phyloP scores from a whole-genome alignment of 1,284 basidiomycete genomes.

The Cryptococcus neoformans region DNA sequence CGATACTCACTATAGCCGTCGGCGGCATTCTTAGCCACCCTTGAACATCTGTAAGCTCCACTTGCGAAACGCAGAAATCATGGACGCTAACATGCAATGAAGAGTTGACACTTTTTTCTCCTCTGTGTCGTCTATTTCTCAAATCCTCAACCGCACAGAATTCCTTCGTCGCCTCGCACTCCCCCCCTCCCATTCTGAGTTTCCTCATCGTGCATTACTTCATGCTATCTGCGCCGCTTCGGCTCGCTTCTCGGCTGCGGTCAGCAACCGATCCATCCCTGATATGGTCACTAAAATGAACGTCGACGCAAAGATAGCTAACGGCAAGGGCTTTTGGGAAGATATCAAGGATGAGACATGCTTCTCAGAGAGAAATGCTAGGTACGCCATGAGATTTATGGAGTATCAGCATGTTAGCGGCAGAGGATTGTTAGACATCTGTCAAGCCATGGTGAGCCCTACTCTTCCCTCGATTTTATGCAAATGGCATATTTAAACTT shows the following conservation, averaged over 20 bases:
- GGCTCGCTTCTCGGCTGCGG: constrained; percentile 39
- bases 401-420: constrained; percentile 16
- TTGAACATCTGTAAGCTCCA: constrained; percentile 42
- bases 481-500: not conserved
- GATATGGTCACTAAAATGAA: constrained; percentile 17
- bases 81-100: not conserved
- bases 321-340: constrained; percentile 12
- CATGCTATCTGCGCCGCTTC: constrained; percentile 51
- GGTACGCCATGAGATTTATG: constrained; percentile 20
- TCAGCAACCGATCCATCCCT: constrained; percentile 17
- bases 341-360: constrained; percentile 17
- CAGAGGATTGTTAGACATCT: constrained; percentile 25
- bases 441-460: constrained; percentile 25
- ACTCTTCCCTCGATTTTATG: not conserved
- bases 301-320: constrained; percentile 8
- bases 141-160: constrained; percentile 37
- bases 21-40: constrained; percentile 16
- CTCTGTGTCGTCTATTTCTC: constrained; percentile 34
- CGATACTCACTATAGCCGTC: not conserved
- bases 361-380: constrained; percentile 31
- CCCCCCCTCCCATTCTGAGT: constrained; percentile 45
- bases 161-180: constrained; percentile 47
- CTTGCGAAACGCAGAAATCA: not conserved
- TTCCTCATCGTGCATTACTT: constrained; percentile 48
- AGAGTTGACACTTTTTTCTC: constrained; percentile 25